These are phyloP conservation scores for Begonia masoniana DNA, from an alignment of 306 rosid genomes.

Conservation along the genomic window DNA sequence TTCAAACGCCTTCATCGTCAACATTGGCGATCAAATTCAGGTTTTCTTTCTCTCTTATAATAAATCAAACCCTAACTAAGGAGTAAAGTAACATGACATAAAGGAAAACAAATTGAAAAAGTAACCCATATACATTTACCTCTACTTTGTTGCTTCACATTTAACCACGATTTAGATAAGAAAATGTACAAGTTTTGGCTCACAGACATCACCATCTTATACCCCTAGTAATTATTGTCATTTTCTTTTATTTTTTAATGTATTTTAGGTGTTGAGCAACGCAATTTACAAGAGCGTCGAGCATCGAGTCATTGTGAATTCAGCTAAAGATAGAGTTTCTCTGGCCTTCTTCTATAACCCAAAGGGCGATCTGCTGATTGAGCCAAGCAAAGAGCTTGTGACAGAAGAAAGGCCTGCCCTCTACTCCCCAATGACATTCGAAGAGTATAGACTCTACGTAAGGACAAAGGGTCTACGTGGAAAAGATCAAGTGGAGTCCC, in stretches of 20 bases:
- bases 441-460: constrained; percentile 64
- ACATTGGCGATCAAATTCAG: constrained; percentile 87
- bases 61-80: too few relatives aligned
- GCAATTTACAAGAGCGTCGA: constrained; percentile 80
- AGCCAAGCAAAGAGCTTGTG: constrained; percentile 60
- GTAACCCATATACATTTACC: too few relatives aligned
- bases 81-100: too few relatives aligned
- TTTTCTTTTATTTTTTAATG: background rate
- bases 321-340: constrained; percentile 67
- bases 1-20: constrained; percentile 65
- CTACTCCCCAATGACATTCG: constrained; percentile 63
- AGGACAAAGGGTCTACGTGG: constrained; percentile 75
- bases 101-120: too few relatives aligned
- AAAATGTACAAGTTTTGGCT: background rate
- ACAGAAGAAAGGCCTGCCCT: constrained; percentile 45
- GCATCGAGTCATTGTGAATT: constrained; percentile 79
- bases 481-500: constrained; percentile 60
- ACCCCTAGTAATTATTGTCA: background rate
- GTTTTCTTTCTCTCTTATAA: constrained; percentile 10
- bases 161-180: too few relatives aligned
- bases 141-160: too few relatives aligned
- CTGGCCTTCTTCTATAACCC: constrained; percentile 89
- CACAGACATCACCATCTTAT: background rate
- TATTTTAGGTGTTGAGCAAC: constrained; percentile 66
- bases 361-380: constrained; percentile 46